phyloP scores from a whole-genome alignment of 805 yeast species.

The Kuraishia borneana region DNA sequence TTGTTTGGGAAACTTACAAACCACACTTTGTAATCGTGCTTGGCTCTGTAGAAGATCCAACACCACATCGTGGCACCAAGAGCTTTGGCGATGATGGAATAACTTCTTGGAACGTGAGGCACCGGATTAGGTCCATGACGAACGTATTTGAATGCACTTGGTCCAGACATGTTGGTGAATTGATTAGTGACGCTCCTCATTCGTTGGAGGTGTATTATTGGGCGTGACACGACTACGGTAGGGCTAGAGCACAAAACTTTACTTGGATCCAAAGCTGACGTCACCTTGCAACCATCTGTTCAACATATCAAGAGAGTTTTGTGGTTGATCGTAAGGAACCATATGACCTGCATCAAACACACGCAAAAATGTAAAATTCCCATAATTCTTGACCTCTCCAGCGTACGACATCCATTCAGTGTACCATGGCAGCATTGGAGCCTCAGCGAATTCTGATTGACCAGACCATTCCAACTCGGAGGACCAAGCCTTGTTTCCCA shows the following conservation, averaged over 20 bases:
- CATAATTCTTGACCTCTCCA: slow-evolving; percentile 69
- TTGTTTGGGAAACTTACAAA: slow-evolving; percentile 18
- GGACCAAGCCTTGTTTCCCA: slow-evolving; percentile 87
- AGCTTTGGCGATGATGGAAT: slow-evolving; percentile 48
- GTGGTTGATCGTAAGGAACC: slow-evolving; percentile 88
- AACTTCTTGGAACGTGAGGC: slow-evolving; percentile 52
- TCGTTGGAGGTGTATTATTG: background rate
- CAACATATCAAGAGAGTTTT: slow-evolving; percentile 54
- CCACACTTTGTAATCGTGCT: slow-evolving; percentile 60
- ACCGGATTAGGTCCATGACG: slow-evolving; percentile 51
- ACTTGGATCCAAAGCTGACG: slow-evolving; percentile 1
- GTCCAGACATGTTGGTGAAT: background rate
- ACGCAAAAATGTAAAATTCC: slow-evolving; percentile 66
- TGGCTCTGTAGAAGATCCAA: slow-evolving; percentile 73
- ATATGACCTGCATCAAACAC: slow-evolving; percentile 81
- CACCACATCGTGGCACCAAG: slow-evolving; percentile 87
- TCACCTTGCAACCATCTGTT: slow-evolving; percentile 57
- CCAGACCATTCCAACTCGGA: slow-evolving; percentile 38
- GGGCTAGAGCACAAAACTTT: too few relatives aligned
- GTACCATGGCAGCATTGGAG: slow-evolving; percentile 3
- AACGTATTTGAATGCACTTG: slow-evolving; percentile 9
- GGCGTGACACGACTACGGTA: too few relatives aligned
- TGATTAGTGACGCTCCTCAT: background rate
- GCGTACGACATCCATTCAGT: slow-evolving; percentile 24
- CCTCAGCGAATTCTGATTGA: slow-evolving; percentile 1